Conservation (phyloP, 2,329 filamentous ascomycete species). For the Diaporthe velutina region DNA sequence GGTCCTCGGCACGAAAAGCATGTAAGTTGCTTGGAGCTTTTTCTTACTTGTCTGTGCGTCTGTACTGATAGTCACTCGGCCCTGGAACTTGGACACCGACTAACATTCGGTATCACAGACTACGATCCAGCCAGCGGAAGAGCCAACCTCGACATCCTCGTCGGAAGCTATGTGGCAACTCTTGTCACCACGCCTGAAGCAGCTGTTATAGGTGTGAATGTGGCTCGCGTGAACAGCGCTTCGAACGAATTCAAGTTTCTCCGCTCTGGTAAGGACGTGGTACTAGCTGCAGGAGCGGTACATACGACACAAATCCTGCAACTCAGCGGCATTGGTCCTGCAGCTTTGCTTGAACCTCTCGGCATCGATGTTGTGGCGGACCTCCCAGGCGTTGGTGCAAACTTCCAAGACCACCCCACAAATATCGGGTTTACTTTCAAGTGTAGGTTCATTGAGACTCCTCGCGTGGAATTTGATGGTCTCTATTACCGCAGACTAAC, state of each 20-base stretch:
- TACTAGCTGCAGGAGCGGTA: constrained; percentile 58
- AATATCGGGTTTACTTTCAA: constrained; percentile 44
- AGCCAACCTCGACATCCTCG: constrained; percentile 9
- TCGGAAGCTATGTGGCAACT: constrained; percentile 7
- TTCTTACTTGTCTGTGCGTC: too few relatives aligned
- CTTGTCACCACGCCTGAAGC: neutral
- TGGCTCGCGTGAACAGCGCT: constrained; percentile 9
- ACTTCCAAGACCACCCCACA: constrained; percentile 62
- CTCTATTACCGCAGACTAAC: neutral
- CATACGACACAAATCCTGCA: constrained; percentile 54
- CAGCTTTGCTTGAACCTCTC: constrained; percentile 55
- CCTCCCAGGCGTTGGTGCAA: constrained; percentile 61
- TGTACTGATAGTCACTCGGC: fast-evolving
- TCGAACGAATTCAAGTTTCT: neutral
- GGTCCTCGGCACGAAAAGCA: constrained; percentile 9
- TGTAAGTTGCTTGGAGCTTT: neutral
- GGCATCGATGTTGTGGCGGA: constrained; percentile 57
- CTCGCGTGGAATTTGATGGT: neutral
- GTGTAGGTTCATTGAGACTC: constrained; percentile 40
- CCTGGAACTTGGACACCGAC: neutral
- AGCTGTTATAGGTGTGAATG: constrained; percentile 3
- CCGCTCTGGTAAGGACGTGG: constrained; percentile 52
- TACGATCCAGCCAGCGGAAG: constrained; percentile 13
- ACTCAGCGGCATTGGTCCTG: constrained; percentile 54
- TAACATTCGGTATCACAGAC: neutral